Conservation (phyloP, 306 rosid species). For the Ormosia semicastrata region DNA sequence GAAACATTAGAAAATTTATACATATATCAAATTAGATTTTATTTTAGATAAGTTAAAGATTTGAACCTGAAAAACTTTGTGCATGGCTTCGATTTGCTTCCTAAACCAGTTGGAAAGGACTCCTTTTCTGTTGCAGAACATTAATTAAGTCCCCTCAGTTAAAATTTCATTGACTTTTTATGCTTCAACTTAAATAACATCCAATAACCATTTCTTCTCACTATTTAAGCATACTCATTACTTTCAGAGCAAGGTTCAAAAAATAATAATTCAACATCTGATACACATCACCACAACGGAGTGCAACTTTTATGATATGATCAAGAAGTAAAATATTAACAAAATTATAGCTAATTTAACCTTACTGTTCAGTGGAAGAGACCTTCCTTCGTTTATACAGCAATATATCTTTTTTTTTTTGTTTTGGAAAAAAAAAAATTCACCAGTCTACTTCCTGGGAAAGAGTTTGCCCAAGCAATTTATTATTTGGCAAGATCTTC, state of each 20-base stretch:
- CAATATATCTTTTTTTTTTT: too few relatives aligned
- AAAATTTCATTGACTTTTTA: constrained; percentile 42
- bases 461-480: too few relatives aligned
- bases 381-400: too few relatives aligned
- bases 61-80: constrained; percentile 99
- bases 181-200: constrained; percentile 45
- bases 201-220: constrained; percentile 26
- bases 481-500: too few relatives aligned
- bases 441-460: too few relatives aligned
- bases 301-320: neutral
- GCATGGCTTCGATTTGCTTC: constrained; percentile 99
- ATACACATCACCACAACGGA: neutral
- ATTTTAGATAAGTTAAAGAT: constrained; percentile 87
- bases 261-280: neutral
- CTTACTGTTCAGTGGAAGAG: neutral
- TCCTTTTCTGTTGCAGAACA: constrained; percentile 93
- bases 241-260: neutral
- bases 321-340: neutral
- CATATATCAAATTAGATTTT: constrained; percentile 40
- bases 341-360: neutral
- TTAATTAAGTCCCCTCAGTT: constrained; percentile 86
- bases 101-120: constrained; percentile 82
- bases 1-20: constrained; percentile 36
- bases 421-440: too few relatives aligned
- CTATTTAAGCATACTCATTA: neutral